Evolutionary conservation across 306 rosid genomes (phyloP), one percentile per base, ranked within the genome.

Genomic region (Potentilla sterilis): DNA sequence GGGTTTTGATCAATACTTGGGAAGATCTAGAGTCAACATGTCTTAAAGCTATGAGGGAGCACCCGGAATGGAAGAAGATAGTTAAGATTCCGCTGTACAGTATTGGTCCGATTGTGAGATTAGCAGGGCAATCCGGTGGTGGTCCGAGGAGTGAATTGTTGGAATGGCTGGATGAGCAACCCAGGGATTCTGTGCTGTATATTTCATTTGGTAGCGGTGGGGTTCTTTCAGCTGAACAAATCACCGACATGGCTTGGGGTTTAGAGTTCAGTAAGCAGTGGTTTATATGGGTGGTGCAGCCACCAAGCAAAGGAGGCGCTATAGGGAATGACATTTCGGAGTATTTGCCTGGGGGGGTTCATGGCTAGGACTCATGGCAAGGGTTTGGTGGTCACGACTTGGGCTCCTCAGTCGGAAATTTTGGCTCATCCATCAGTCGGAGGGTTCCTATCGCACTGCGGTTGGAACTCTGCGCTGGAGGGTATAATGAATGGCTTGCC

Each of bases 201-300:
- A 85, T 91, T 5, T 86, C 92, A 1, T 83, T 91, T 43, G 94
- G 97, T 1, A 91, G 90, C 14, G 97, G 94, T 0, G 97, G 97
- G 32, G 78, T 80, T 13, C 0, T 91, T 16, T 79, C 88, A 18
- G 38, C 1, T 28, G 84, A 91, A 67, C 94, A 91, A 19, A 80
- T 75, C 72, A 82, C 7, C 0, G 92, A 91, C 70, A 6, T 87
- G 46, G 94, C 92, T 0, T 86, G 67, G 76, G 94, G 94, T 3
- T 80, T 91, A 81, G 92, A 91, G 62, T 3, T 85, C n/a, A 89
- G 89, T 12, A 70, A 24, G 19, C 84, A 70, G 43, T 79, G 89
- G 51, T 91, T 89, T 63, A 19, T 89, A 49, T 89, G 97, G 97
- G 92, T 86, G 80, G 82, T 87, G 43, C 88, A 90, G 7, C 75